phyloP scores from a whole-genome alignment of 176 grass and related monocot genomes.

The Oryza australiensis region DNA sequence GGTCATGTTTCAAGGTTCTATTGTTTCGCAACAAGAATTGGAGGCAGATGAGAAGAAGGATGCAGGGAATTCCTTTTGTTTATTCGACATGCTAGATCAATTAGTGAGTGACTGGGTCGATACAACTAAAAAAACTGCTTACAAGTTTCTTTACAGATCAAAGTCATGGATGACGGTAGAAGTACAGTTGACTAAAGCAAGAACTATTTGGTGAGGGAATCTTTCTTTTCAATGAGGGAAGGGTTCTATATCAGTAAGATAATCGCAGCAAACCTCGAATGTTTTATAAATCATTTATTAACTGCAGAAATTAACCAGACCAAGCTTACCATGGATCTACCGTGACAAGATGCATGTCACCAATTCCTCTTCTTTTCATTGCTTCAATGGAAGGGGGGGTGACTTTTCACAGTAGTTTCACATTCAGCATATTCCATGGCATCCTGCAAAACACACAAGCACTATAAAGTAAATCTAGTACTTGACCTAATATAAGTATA shows the following conservation, averaged over 20 bases:
- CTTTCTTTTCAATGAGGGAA: too few relatives aligned
- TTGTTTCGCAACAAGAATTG: neutral
- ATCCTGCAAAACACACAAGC: slow-evolving; percentile 61
- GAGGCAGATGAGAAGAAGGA: too few relatives aligned
- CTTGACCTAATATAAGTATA: neutral
- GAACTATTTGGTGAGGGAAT: too few relatives aligned
- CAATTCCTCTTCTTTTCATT: slow-evolving; percentile 93
- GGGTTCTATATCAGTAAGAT: too few relatives aligned
- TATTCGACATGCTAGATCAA: too few relatives aligned
- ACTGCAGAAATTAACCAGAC: neutral
- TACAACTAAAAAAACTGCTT: too few relatives aligned
- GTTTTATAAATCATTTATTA: neutral
- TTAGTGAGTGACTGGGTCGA: too few relatives aligned
- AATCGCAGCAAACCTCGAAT: neutral
- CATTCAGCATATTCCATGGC: slow-evolving; percentile 97
- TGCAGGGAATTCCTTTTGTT: too few relatives aligned
- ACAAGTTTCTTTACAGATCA: too few relatives aligned
- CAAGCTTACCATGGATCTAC: slow-evolving; percentile 58
- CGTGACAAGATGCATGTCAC: slow-evolving; percentile 75
- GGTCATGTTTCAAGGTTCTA: neutral
- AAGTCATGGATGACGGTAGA: too few relatives aligned
- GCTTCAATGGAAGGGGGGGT: slow-evolving; percentile 91
- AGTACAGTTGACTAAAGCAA: too few relatives aligned
- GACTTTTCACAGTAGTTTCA: slow-evolving; percentile 85
- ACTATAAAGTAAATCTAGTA: neutral